Base-by-base conservation (phyloP, 2,329 filamentous ascomycete genomes). In the Colletotrichum sublineola region DNA sequence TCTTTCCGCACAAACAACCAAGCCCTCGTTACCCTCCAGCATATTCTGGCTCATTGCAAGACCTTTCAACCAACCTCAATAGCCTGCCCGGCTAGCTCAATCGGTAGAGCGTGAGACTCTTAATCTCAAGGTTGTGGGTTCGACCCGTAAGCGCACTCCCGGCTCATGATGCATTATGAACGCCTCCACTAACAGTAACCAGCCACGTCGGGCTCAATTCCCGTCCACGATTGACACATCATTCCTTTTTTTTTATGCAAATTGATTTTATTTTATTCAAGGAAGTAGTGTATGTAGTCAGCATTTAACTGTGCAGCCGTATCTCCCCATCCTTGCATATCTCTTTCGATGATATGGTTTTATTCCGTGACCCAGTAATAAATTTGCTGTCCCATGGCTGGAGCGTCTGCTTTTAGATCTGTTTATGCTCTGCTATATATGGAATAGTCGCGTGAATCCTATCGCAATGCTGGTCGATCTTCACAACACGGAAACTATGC, bases 101-200 rank as follows among this genome's bases (percentile, higher is more conserved):
- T 90, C 87, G 88, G 88, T 91, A 92, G 90, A 92, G 89, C 89
- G 89, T 91, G 86, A 90, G 90, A 91, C 90, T 92, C 90, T 88
- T 88, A 88, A 87, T 86, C 86, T 87, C 84, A 86, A 87, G 85
- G 85, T 83, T 87, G 84, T 83, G 84, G 84, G 87, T 88, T 87
- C 85, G 85, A 86, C 70, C 73, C 73, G 62, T 64, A 64, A 64
- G 62, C 50, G 29, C 50, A 31, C 2, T 4, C 24, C 48, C 20
- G 29, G 31, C 29, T 11, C 50, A 1, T 36, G n/a, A 64, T 15
- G 24, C 9, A 5, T 38, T 12, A 11, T 5, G 29, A 14, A 4
- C 4, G 18, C 3, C 3, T 15, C 8, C 1, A 46, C 62, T 64
- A 38, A 64, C 38, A 36, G 2, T 11, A 0, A 44, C 38, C 38